Percentiles rank a stretch among this genome's conserved stretches.
phyloP scores from a whole-genome alignment of 2,329 filamentous ascomycete species.

The Colletotrichum higginsianum region DNA sequence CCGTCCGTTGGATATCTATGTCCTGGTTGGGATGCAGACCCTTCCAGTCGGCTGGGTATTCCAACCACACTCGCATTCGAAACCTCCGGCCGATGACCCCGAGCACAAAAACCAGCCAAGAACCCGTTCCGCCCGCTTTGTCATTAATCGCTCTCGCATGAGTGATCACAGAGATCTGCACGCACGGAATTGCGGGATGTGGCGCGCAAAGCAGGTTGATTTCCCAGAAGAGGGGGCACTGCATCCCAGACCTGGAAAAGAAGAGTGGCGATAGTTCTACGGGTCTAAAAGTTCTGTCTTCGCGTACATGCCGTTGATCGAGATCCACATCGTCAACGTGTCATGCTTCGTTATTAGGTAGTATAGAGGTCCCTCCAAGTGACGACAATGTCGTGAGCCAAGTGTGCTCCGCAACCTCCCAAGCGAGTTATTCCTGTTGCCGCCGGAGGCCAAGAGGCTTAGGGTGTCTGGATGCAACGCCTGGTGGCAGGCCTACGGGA shows the following conservation, averaged over 20 bases:
- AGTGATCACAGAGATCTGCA: slow-evolving; percentile 44
- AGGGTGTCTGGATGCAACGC: slow-evolving; percentile 40
- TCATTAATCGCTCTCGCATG: slow-evolving; percentile 45
- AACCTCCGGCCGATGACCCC: not conserved
- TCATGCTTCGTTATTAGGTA: slow-evolving; percentile 46
- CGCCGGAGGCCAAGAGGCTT: slow-evolving; percentile 44
- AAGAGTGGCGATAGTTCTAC: slow-evolving; percentile 44
- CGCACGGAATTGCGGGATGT: slow-evolving; percentile 48
- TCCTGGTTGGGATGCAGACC: slow-evolving; percentile 49
- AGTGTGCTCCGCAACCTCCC: slow-evolving; percentile 43
- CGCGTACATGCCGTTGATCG: slow-evolving; percentile 46
- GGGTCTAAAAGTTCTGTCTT: slow-evolving; percentile 44
- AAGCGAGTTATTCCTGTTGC: slow-evolving; percentile 44
- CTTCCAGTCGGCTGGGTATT: slow-evolving; percentile 50
- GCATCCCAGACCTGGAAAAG: slow-evolving; percentile 45
- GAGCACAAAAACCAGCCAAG: slow-evolving; percentile 29
- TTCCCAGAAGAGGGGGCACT: slow-evolving; percentile 38
- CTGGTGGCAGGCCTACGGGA: not conserved
- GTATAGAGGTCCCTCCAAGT: slow-evolving; percentile 44
- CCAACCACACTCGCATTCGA: slow-evolving; percentile 45
- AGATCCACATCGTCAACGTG: slow-evolving; percentile 47
- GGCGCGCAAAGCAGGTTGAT: slow-evolving; percentile 46
- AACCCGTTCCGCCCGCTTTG: slow-evolving; percentile 43
- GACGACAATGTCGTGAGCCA: slow-evolving; percentile 46
- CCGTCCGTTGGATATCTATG: slow-evolving; percentile 49